Conservation (phyloP, 2,329 filamentous ascomycete genomes). For the Aspergillus oerlinghausenensis region DNA sequence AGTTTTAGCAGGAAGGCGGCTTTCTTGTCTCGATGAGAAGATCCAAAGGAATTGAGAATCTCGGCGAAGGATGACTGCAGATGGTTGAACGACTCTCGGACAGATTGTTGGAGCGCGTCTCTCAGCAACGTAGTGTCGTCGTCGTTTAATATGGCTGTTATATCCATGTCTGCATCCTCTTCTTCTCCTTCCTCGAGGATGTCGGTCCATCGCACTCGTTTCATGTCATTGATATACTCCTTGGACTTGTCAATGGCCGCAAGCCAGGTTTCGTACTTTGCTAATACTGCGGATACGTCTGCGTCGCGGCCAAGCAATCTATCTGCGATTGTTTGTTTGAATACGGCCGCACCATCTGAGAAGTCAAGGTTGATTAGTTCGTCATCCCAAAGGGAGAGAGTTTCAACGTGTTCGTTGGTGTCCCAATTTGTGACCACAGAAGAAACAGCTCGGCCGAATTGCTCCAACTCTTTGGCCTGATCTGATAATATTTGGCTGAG, state of each 20-base stretch:
- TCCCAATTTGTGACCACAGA: constrained; percentile 60
- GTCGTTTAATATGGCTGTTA: constrained; percentile 55
- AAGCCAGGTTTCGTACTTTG: constrained; percentile 68
- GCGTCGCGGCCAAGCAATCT: constrained; percentile 69
- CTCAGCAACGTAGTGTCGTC: constrained; percentile 65
- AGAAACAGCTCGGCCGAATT: constrained; percentile 62
- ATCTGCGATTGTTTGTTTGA: constrained; percentile 66
- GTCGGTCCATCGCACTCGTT: constrained; percentile 33
- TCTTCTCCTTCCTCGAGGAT: constrained; percentile 37
- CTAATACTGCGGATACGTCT: constrained; percentile 57
- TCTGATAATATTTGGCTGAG: constrained; percentile 59
- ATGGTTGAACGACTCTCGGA: constrained; percentile 54
- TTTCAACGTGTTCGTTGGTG: constrained; percentile 47
- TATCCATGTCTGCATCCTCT: constrained; percentile 34
- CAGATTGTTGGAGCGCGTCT: constrained; percentile 53
- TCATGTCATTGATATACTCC: constrained; percentile 31
- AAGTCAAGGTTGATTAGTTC: constrained; percentile 62
- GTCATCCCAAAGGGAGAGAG: constrained; percentile 63
- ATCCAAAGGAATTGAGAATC: constrained; percentile 47
- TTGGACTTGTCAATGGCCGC: constrained; percentile 57
- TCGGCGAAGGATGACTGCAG: constrained; percentile 45
- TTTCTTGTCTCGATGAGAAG: constrained; percentile 45
- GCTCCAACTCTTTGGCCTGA: constrained; percentile 60
- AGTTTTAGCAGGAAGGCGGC: constrained; percentile 64
- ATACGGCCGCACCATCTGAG: constrained; percentile 58